Conservation (phyloP, 352 stramenopile species). For the Globisporangium takayamanum region DNA sequence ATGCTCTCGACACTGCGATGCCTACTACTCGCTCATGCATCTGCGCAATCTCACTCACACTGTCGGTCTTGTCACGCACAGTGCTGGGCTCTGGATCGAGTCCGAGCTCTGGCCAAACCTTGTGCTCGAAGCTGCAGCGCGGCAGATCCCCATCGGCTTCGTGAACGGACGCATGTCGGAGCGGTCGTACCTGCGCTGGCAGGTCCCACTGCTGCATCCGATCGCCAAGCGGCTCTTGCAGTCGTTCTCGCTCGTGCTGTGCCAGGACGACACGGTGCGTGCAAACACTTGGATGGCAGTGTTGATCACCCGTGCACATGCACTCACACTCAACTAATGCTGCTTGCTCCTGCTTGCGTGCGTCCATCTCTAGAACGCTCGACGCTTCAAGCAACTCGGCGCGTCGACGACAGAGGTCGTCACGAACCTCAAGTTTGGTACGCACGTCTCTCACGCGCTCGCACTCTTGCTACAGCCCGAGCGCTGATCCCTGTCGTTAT, state of each 20-base stretch:
- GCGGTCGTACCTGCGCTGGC: slow-evolving; percentile 45
- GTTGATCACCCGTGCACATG: not conserved
- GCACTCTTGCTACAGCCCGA: not conserved
- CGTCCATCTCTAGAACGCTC: slow-evolving; percentile 24
- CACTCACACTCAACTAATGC: not conserved
- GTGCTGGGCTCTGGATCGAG: slow-evolving; percentile 69
- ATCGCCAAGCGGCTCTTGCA: slow-evolving; percentile 22
- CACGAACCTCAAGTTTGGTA: slow-evolving; percentile 75
- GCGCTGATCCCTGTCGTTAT: not conserved
- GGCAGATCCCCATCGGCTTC: slow-evolving; percentile 45
- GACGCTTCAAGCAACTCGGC: slow-evolving; percentile 43
- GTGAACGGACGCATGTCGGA: slow-evolving; percentile 61
- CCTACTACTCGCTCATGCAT: not conserved
- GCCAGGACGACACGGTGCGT: slow-evolving; percentile 46
- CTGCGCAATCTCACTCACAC: too few species aligned
- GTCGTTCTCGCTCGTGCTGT: slow-evolving; percentile 53
- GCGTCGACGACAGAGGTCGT: slow-evolving; percentile 20
- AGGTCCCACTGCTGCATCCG: slow-evolving; percentile 24
- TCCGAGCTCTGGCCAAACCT: slow-evolving; percentile 80
- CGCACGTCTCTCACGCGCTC: slow-evolving; percentile 1
- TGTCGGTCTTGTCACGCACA: slow-evolving; percentile 6
- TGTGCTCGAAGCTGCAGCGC: slow-evolving; percentile 34
- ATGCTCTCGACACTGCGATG: not conserved
- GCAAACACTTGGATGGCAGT: not conserved
- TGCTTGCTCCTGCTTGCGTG: not conserved